phyloP scores from a whole-genome alignment of 2,329 filamentous ascomycete genomes.

The Neurospora crassa region DNA sequence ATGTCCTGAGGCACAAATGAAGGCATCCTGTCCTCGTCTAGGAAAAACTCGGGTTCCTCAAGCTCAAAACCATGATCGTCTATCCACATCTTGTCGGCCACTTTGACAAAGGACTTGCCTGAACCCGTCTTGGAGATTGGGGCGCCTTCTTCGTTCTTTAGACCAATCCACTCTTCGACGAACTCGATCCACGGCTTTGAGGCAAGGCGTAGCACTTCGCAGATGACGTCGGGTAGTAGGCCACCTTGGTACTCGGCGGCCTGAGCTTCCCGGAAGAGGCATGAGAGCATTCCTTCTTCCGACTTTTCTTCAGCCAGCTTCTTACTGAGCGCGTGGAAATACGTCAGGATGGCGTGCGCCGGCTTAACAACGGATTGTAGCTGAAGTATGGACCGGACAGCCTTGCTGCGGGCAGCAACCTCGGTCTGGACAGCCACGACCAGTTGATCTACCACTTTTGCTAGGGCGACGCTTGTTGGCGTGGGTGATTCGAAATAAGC shows the following conservation, averaged over 20 bases:
- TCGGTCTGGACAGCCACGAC: conserved; percentile 40
- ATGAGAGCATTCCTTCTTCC: conserved; percentile 54
- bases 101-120: conserved; percentile 50
- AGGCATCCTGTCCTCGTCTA: conserved; percentile 58
- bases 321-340: conserved; percentile 41
- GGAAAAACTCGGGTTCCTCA: conserved; percentile 49
- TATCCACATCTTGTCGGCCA: conserved; percentile 42
- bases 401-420: conserved; percentile 33
- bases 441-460: conserved; percentile 37
- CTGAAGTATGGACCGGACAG: conserved; percentile 39
- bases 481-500: conserved; percentile 35
- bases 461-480: conserved; percentile 42
- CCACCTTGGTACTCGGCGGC: conserved; percentile 53
- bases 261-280: conserved; percentile 52
- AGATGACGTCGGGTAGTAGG: conserved; percentile 53
- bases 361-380: conserved; percentile 41
- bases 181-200: conserved; percentile 27
- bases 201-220: conserved; percentile 46
- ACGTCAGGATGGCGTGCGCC: conserved; percentile 37
- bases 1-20: conserved; percentile 63
- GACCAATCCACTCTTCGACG: conserved; percentile 66
- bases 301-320: conserved; percentile 33
- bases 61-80: conserved; percentile 51
- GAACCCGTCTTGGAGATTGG: conserved; percentile 40
- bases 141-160: conserved; percentile 47